Evolutionary conservation across 75 land plant species (phyloP).

Genomic region (Sequoiadendron giganteum): DNA sequence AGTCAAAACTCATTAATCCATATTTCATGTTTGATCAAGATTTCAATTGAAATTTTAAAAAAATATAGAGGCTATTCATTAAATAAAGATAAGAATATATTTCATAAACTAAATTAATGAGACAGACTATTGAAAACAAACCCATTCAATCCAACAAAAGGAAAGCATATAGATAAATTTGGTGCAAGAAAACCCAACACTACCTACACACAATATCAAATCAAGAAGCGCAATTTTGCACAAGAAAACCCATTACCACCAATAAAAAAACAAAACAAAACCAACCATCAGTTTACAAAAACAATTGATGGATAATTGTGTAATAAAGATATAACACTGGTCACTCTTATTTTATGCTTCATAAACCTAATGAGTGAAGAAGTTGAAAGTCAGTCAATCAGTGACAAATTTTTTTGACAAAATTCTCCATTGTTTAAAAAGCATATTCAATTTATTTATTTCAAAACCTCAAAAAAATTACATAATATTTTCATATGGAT

Average conservation of each 20-base stretch:
- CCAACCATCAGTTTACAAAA: background rate
- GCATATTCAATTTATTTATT: background rate
- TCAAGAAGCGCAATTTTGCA: background rate
- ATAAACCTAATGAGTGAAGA: background rate
- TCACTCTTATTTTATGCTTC: background rate
- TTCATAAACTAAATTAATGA: background rate
- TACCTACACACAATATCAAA: background rate
- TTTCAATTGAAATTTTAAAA: background rate
- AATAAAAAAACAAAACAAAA: background rate
- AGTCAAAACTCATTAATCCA: too few species aligned
- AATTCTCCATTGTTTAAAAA: background rate
- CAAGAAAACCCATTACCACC: background rate
- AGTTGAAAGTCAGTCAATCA: background rate
- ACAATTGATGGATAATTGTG: background rate
- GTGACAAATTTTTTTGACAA: background rate
- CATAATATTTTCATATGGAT: background rate
- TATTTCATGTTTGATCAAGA: background rate
- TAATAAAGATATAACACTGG: background rate
- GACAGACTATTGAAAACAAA: background rate
- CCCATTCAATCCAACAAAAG: background rate
- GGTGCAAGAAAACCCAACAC: background rate
- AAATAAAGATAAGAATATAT: background rate
- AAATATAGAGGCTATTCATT: background rate
- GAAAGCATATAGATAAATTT: background rate
- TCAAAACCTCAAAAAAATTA: background rate